phyloP scores from a whole-genome alignment of 2,329 filamentous ascomycete genomes.

The Fusarium bactridioides region DNA sequence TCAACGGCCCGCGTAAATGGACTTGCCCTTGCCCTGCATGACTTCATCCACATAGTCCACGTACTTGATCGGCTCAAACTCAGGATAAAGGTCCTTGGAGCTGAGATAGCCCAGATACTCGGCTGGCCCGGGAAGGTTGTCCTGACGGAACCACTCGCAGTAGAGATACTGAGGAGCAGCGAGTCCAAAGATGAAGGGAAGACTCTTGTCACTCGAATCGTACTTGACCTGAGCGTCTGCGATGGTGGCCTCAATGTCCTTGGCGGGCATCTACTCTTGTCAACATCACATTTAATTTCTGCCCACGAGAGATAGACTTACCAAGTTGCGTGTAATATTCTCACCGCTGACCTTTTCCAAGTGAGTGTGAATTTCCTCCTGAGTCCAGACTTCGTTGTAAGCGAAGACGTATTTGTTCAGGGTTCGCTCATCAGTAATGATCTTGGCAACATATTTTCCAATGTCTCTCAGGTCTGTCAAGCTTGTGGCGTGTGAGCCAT shows the following conservation, averaged over 20 bases:
- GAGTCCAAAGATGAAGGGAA: neutral
- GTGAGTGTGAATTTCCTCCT: slow-evolving; percentile 55
- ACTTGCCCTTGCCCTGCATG: slow-evolving; percentile 5
- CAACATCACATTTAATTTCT: neutral
- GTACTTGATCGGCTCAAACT: slow-evolving; percentile 12
- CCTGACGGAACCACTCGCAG: slow-evolving; percentile 28
- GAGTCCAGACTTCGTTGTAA: slow-evolving; percentile 55
- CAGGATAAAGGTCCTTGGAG: slow-evolving; percentile 27
- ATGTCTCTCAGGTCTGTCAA: slow-evolving; percentile 62
- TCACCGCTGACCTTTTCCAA: slow-evolving; percentile 60
- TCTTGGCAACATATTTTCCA: slow-evolving; percentile 58
- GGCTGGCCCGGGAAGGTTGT: slow-evolving; percentile 23
- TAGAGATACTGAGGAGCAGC: slow-evolving; percentile 18
- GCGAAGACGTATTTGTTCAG: slow-evolving; percentile 61
- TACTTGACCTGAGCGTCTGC: neutral
- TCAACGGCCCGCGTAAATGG: slow-evolving; percentile 7
- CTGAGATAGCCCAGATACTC: slow-evolving; percentile 22
- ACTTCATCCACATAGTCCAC: slow-evolving; percentile 27
- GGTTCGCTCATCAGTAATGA: slow-evolving; percentile 61
- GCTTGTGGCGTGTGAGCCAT: slow-evolving; percentile 53
- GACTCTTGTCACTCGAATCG: slow-evolving; percentile 1
- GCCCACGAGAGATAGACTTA: neutral
- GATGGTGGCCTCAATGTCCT: slow-evolving; percentile 13
- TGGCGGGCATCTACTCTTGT: slow-evolving; percentile 2
- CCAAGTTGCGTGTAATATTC: slow-evolving; percentile 45